Conservation (phyloP, 2,329 filamentous ascomycete species). For the Penicillium sp. region DNA sequence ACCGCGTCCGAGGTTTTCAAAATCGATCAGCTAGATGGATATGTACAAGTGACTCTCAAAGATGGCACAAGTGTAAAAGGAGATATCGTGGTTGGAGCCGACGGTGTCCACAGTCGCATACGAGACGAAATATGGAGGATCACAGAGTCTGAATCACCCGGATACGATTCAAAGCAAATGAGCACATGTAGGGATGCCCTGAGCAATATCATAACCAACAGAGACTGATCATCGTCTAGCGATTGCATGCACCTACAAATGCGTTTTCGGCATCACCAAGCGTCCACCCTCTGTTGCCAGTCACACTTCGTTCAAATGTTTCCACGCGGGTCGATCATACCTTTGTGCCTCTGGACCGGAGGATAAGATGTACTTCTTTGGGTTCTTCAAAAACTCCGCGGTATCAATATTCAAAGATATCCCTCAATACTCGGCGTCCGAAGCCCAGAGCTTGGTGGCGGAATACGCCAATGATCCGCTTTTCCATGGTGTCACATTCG, state of each 20-base stretch:
- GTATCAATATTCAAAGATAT: slow-evolving; percentile 19
- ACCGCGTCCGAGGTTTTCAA: slow-evolving; percentile 22
- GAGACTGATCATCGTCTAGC: slow-evolving; percentile 7
- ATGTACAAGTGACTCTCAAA: slow-evolving; percentile 27
- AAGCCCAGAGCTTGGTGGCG: slow-evolving; percentile 13
- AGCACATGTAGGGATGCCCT: too few species aligned
- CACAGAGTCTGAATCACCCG: slow-evolving; percentile 11
- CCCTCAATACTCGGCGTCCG: slow-evolving; percentile 28
- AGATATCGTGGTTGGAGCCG: slow-evolving; percentile 40
- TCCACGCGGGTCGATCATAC: slow-evolving; percentile 15
- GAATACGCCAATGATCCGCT: slow-evolving; percentile 25
- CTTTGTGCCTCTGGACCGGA: slow-evolving; percentile 6
- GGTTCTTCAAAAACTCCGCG: slow-evolving; percentile 23
- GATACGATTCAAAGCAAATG: not conserved
- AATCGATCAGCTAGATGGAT: slow-evolving; percentile 11
- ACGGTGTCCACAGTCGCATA: slow-evolving; percentile 41
- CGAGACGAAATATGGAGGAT: slow-evolving; percentile 31
- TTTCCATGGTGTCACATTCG: slow-evolving; percentile 28
- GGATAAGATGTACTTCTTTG: slow-evolving; percentile 13
- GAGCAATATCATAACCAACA: too few species aligned
- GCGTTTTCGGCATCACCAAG: slow-evolving; percentile 20
- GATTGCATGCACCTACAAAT: slow-evolving; percentile 16
- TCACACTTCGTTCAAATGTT: slow-evolving; percentile 5
- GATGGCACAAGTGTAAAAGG: slow-evolving; percentile 34
- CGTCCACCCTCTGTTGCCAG: slow-evolving; percentile 6